Evolutionary conservation across 345 rosid genomes (phyloP).

Genomic region (Sisymbrium altissimum): DNA sequence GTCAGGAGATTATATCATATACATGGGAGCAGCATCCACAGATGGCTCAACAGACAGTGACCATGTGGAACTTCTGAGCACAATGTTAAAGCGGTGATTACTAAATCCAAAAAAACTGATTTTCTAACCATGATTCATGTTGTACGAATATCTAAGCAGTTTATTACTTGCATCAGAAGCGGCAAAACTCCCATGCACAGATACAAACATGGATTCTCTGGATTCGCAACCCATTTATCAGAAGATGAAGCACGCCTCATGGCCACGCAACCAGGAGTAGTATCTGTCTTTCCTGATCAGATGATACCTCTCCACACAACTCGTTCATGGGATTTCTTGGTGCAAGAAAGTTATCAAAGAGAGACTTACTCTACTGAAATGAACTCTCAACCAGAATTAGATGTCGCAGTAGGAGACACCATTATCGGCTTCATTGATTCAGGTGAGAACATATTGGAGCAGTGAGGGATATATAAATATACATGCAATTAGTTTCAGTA

Average conservation of each 20-base stretch:
- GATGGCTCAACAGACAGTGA: conserved; percentile 10
- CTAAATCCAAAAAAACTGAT: not conserved
- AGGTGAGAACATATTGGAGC: conserved; percentile 13
- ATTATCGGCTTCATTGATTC: conserved; percentile 27
- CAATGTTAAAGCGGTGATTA: conserved; percentile 17
- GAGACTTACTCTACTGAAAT: conserved; percentile 10
- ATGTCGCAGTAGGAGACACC: conserved; percentile 20
- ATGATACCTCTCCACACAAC: conserved; percentile 30
- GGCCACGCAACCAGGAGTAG: conserved; percentile 28
- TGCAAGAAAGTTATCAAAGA: conserved; percentile 33
- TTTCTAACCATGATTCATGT: not conserved
- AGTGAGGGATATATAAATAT: not conserved
- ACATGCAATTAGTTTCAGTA: not conserved
- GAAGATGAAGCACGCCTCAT: conserved; percentile 23
- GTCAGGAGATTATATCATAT: conserved; percentile 26
- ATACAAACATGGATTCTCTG: conserved; percentile 32
- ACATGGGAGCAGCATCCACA: conserved; percentile 30
- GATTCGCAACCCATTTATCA: conserved; percentile 27
- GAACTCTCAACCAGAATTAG: conserved; percentile 4
- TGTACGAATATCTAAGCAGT: not conserved
- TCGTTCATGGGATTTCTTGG: conserved; percentile 32
- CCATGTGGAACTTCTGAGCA: conserved; percentile 25
- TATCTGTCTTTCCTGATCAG: conserved; percentile 28
- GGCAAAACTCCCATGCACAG: conserved; percentile 13
- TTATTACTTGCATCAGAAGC: conserved; percentile 24